Conservation (phyloP, 108 stramenopile genomes). For the Poteriospumella lacustris region DNA sequence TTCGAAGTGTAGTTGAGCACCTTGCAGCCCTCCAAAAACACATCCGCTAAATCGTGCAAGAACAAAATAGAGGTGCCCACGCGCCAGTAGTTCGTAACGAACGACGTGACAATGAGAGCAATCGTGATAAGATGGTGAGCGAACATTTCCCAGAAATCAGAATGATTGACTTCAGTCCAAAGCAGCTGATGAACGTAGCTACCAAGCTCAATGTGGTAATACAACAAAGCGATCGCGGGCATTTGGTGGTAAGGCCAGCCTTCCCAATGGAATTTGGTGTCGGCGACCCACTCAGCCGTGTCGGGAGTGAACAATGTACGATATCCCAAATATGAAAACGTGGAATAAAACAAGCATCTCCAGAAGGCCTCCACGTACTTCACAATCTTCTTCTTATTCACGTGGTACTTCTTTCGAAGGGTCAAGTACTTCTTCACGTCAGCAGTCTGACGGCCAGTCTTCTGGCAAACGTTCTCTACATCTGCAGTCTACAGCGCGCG, state of each 20-base stretch:
- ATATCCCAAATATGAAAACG: constrained; percentile 14
- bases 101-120: constrained; percentile 17
- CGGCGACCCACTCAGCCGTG: background rate
- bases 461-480: background rate
- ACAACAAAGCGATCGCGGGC: background rate
- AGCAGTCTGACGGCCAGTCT: background rate
- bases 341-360: background rate
- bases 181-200: constrained; percentile 16
- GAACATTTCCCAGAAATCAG: constrained; percentile 21
- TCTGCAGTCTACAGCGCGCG: background rate
- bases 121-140: constrained; percentile 24
- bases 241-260: background rate
- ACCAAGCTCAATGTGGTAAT: constrained; percentile 23
- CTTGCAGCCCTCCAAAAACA: constrained; percentile 48
- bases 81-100: background rate
- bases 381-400: constrained; percentile 4
- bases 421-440: background rate
- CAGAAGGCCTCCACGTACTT: constrained; percentile 25
- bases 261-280: background rate
- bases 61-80: constrained; percentile 37
- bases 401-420: background rate
- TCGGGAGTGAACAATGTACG: background rate
- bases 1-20: constrained; percentile 46
- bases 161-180: constrained; percentile 25
- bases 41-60: constrained; percentile 41